These are phyloP conservation scores for Phycomyces blakesleeanus DNA, from an alignment of 192 early-diverging fungal species.

Conservation along the genomic window DNA sequence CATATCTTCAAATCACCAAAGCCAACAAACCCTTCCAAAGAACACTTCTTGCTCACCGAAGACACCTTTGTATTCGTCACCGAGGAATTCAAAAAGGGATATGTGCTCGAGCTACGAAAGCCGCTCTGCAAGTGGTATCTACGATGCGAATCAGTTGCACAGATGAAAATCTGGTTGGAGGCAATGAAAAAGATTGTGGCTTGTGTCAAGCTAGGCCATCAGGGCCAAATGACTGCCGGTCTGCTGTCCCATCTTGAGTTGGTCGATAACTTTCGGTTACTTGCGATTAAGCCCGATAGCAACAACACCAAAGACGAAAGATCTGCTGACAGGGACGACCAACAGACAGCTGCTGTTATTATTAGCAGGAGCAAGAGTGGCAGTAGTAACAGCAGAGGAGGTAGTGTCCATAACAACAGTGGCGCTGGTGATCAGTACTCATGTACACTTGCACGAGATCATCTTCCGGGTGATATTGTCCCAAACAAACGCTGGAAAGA, in stretches of 20 bases:
- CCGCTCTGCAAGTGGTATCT: constrained; percentile 23
- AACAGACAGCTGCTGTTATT: too few relatives aligned
- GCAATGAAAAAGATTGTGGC: constrained; percentile 29
- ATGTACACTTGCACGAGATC: neutral
- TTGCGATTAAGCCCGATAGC: neutral
- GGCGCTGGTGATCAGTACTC: too few relatives aligned
- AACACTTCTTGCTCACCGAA: constrained; percentile 26
- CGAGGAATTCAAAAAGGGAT: constrained; percentile 36
- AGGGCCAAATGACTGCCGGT: constrained; percentile 4
- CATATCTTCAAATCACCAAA: constrained; percentile 27
- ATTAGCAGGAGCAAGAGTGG: too few relatives aligned
- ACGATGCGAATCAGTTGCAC: constrained; percentile 21
- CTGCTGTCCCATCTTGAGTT: constrained; percentile 11
- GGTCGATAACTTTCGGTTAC: constrained; percentile 19
- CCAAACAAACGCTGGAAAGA: too few relatives aligned
- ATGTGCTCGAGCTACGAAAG: constrained; percentile 33
- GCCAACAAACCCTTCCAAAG: constrained; percentile 13
- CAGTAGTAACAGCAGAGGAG: too few relatives aligned
- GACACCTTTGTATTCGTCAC: constrained; percentile 34
- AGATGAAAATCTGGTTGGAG: constrained; percentile 24
- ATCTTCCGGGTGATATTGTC: too few relatives aligned
- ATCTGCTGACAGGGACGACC: neutral
- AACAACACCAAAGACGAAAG: neutral
- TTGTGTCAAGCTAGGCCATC: constrained; percentile 20
- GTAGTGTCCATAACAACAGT: too few relatives aligned